Base-by-base conservation (phyloP, 495 filamentous ascomycete species). In the Aspergillus hancockii region DNA sequence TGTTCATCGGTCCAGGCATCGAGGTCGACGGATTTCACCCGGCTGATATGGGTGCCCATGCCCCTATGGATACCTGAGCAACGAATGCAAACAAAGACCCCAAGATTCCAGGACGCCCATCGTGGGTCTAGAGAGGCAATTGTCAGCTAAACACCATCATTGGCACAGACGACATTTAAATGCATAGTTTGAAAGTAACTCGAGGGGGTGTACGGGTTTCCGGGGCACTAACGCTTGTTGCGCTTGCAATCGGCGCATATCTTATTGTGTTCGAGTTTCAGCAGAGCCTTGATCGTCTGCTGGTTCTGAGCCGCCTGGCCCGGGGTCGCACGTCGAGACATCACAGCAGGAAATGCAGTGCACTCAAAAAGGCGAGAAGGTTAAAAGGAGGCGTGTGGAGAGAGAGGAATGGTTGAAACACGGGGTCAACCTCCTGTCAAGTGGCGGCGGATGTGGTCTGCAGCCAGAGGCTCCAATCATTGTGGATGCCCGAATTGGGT, bases 1-100 rank as follows among this genome's bases (percentile, higher is more conserved):
- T 98, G 95, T 74, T 98, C 95, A 75, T 98, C 94, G 57, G 93
- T 98, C 94, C 94, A 98, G 8, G 92, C 85, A 75, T 98, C 94
- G 34, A 98, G 82, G 72, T 98, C 95, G 60, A 98, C 94, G 4
- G 92, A 97, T 72, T 98, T 98, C 68, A 98, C 95, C 71, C 91
- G 84, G 71, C 91, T 96, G 70, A 98, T 97, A 77, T 98, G 94
- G 46, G 94, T 98, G 67, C 94, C 94, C 92, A 98, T 97, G 46
- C 93, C 92, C 65, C 94, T 89, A 75, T 98, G 94, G 67, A 98
- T 97, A 63, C 94, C 94, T 9, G 95, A 98, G 72, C 94, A 98
- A 58, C 93, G 89, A 69, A 98, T 98, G 76, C 94, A 98, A 63
- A 98, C 79, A 69, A 98, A 98, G 64, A 98, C 87, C 54, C 93